A percentile compares a stretch with the other conserved stretches of the same genome.
Evolutionary conservation across 306 rosid genomes (phyloP).

Genomic region (Arachis hypogaea): DNA sequence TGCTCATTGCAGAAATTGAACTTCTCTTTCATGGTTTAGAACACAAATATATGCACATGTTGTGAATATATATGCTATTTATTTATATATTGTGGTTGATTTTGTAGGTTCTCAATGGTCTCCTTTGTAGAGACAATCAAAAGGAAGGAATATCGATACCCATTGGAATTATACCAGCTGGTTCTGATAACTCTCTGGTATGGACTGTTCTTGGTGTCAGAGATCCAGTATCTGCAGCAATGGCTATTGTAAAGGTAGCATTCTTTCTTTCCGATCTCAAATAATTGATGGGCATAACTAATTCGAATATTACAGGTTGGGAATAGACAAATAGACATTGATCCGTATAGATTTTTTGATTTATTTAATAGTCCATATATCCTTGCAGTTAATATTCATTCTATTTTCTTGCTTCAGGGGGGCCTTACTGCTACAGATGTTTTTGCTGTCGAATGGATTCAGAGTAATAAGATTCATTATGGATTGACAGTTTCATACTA

Average conservation of each 20-base stretch:
- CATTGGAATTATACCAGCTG: constrained; percentile 98
- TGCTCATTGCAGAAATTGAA: constrained; percentile 7
- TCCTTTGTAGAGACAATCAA: constrained; percentile 92
- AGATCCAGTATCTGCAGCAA: constrained; percentile 97
- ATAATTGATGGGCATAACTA: constrained; percentile 25
- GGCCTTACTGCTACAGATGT: constrained; percentile 98
- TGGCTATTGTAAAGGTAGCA: constrained; percentile 94
- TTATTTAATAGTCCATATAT: constrained; percentile 15
- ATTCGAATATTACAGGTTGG: constrained; percentile 15
- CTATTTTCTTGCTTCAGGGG: constrained; percentile 72
- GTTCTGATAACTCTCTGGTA: constrained; percentile 95
- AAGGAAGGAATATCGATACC: constrained; percentile 98
- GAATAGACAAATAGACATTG: constrained; percentile 19
- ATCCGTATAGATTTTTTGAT: constrained; percentile 27
- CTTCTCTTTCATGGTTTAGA: constrained; percentile 28
- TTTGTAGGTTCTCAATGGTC: constrained; percentile 94
- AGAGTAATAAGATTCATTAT: constrained; percentile 79
- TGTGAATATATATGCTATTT: constrained; percentile 15
- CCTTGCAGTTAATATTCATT: constrained; percentile 27
- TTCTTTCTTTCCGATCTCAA: constrained; percentile 16
- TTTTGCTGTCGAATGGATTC: constrained; percentile 96
- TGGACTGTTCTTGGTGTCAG: constrained; percentile 99
- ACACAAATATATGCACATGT: neutral
- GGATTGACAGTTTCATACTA: constrained; percentile 96
- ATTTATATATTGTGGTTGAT: constrained; percentile 34